These are phyloP conservation scores for Hymenoscyphus linearis DNA, from an alignment of 2,329 filamentous ascomycete species.

Conservation along the genomic window DNA sequence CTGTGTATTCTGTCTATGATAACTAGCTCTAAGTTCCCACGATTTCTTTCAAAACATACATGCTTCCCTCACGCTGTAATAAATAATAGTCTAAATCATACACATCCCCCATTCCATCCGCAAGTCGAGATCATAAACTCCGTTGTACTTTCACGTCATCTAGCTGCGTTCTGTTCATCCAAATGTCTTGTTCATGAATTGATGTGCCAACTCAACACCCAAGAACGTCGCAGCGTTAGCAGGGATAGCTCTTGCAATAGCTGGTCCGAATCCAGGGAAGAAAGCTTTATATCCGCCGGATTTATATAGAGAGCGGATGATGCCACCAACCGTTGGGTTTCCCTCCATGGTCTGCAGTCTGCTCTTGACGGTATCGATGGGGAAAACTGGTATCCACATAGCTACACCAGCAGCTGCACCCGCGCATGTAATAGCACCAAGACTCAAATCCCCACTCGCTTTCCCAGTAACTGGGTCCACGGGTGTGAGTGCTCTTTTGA, in stretches of 20 bases:
- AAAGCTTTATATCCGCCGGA: slow-evolving; percentile 84
- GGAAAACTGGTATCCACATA: slow-evolving; percentile 99
- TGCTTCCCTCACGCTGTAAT: neutral
- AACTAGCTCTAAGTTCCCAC: neutral
- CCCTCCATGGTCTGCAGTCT: slow-evolving; percentile 87
- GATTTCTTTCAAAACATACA: neutral
- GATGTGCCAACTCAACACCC: slow-evolving; percentile 77
- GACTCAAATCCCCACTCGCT: slow-evolving; percentile 69
- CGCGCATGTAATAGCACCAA: slow-evolving; percentile 77
- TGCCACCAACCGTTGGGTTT: slow-evolving; percentile 71
- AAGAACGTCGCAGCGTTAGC: slow-evolving; percentile 95
- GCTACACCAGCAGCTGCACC: slow-evolving; percentile 89
- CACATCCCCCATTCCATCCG: neutral
- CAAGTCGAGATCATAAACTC: neutral
- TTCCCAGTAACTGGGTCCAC: slow-evolving; percentile 69
- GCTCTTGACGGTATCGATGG: slow-evolving; percentile 93
- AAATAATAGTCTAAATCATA: neutral
- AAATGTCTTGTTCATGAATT: slow-evolving; percentile 74
- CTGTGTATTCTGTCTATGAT: neutral
- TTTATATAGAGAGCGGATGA: slow-evolving; percentile 76
- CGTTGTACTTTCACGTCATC: neutral
- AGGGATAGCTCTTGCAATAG: slow-evolving; percentile 85
- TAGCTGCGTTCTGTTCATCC: slow-evolving; percentile 32
- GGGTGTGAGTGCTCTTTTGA: slow-evolving; percentile 83
- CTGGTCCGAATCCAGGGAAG: slow-evolving; percentile 94